Conservation (phyloP, 768 basidiomycete species). For the Artomyces pyxidatus region DNA sequence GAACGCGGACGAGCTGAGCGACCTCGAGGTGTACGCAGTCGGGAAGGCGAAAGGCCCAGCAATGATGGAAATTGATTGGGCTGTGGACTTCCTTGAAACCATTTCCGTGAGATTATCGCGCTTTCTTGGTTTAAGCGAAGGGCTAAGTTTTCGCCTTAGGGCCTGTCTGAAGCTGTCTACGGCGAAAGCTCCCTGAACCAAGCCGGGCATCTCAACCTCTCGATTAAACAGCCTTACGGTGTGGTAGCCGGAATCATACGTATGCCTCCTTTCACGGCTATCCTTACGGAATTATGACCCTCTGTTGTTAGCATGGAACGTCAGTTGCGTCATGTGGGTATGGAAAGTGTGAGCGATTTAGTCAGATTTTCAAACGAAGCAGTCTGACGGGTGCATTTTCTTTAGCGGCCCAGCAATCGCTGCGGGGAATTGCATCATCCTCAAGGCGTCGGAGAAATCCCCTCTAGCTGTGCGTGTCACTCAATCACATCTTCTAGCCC, state of each 20-base stretch:
- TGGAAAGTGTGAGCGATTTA: neutral
- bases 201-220: neutral
- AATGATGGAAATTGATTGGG: neutral
- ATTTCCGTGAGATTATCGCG: too few species aligned
- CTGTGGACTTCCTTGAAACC: neutral
- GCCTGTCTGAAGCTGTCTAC: neutral
- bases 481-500: neutral
- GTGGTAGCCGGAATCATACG: neutral
- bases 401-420: neutral
- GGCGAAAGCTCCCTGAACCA: neutral
- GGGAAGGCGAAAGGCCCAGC: slow-evolving; percentile 22
- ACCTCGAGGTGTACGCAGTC: slow-evolving; percentile 45
- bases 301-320: neutral
- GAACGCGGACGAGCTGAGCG: slow-evolving; percentile 37
- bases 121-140: too few species aligned
- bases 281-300: neutral
- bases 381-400: too few species aligned
- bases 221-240: neutral
- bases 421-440: neutral
- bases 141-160: too few species aligned
- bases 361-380: too few species aligned
- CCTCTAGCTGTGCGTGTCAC: neutral
- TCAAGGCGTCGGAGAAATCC: neutral
- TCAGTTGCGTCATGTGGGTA: neutral
- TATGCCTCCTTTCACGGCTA: neutral